Evolutionary conservation across 2,329 filamentous ascomycete species (phyloP), one percentile per base, ranked within the genome.

Genomic region (Penicillium sp.): DNA sequence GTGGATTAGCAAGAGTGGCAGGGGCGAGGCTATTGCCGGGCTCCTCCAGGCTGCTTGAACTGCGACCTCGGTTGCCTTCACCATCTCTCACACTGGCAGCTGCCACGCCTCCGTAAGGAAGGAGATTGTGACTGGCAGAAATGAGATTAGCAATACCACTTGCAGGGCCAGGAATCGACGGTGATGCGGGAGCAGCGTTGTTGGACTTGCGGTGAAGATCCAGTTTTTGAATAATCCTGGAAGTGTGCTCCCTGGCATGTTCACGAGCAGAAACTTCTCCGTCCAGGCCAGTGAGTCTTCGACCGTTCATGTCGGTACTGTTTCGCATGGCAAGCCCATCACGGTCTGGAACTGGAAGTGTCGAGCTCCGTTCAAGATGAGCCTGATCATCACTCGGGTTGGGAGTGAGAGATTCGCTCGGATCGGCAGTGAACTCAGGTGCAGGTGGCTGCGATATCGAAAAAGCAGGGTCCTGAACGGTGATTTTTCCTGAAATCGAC

Each of bases 221-320:
- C 48, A 97, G 84, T 76, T 93, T 97, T 74, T 96, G 92, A 75
- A 97, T 97, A 65, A 98, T 92, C 62, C 93, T 87, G 22, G 92
- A 87, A 8, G 92, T 90, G 75, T 95, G 92, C 62, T 96, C 93
- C 63, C 90, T 85, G 10, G 65, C 59, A 25, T 95, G 92, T 59
- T 89, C 85, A 65, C 87, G 87, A 70, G 95, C 91, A 33, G 88
- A 73, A 55, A 64, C 87, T 46, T 94, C 91, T 70, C 75, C 71
- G 16, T 85, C 84, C 8, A 81, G 63, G n/a, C 77, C 80, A 46
- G 84, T 84, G 4, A 80, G 79, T 46, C 83, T 78, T 57, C 83
- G 77, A 53, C 71, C 63, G 65, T 82, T 82, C 54, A 91, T 80
- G 73, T 98, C 93, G 65, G 90, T 87, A 75, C 92, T 96, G 62